Conservation (phyloP, 2,329 filamentous ascomycete genomes). For the Penicillium sumatraense region DNA sequence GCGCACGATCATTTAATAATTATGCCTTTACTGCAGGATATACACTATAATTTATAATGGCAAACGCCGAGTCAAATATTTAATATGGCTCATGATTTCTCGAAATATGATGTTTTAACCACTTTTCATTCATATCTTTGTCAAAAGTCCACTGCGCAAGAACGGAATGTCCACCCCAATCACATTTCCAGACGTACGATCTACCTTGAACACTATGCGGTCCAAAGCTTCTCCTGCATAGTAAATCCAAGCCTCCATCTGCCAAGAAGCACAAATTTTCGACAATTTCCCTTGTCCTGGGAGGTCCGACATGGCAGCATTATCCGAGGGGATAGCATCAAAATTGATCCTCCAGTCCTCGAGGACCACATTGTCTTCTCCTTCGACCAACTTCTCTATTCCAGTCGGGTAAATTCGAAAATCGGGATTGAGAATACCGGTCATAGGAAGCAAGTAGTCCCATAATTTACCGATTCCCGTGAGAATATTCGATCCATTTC, state of each 20-base stretch:
- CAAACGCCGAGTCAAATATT: no score
- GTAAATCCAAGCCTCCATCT: conserved; percentile 40
- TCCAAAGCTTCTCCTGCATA: conserved; percentile 43
- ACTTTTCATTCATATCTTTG: conserved; percentile 6
- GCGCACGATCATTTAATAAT: no score
- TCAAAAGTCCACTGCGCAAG: conserved; percentile 35
- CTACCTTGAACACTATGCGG: conserved; percentile 35
- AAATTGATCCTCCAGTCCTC: conserved; percentile 29
- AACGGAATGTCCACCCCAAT: conserved; percentile 41
- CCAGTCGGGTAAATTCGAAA: conserved; percentile 23
- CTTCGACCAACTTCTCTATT: conserved; percentile 13
- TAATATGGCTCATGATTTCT: no score
- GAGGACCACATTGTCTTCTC: conserved; percentile 12
- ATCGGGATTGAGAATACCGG: conserved; percentile 20
- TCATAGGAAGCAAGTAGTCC: conserved; percentile 11
- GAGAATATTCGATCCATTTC: conserved; percentile 21
- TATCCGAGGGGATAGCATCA: conserved; percentile 21
- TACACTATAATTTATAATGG: no score
- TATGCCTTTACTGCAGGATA: no score
- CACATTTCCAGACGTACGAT: conserved; percentile 25
- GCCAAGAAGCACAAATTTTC: conserved; percentile 38
- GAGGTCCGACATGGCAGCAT: conserved; percentile 32
- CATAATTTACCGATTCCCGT: conserved; percentile 18
- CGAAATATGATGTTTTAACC: no score
- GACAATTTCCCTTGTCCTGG: conserved; percentile 24